A percentile compares a stretch with the other conserved stretches of the same genome.
phyloP scores from a whole-genome alignment of 2,329 filamentous ascomycete genomes.

The Clonostachys solani region DNA sequence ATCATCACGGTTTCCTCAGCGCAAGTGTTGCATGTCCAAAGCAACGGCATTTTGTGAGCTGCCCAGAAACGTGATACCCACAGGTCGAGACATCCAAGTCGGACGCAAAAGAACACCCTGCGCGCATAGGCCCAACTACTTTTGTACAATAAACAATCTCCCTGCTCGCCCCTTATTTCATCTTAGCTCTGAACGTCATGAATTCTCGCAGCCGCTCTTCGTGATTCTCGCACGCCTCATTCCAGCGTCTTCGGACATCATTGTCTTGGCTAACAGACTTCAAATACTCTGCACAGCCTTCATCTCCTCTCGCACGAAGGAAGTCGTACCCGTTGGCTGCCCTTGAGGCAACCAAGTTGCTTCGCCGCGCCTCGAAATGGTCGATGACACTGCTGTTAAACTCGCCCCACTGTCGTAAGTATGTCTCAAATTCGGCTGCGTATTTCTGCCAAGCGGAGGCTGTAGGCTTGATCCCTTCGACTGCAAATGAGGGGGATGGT shows the following conservation, averaged over 20 bases:
- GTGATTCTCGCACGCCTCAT: conserved; percentile 54
- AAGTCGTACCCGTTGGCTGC: conserved; percentile 38
- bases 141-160: no score
- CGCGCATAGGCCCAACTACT: no score
- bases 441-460: conserved; percentile 44
- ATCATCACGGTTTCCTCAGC: no score
- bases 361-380: conserved; percentile 50
- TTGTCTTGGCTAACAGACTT: conserved; percentile 61
- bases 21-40: no score
- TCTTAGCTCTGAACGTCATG: conserved; percentile 39
- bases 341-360: conserved; percentile 30
- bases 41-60: no score
- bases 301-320: conserved; percentile 33
- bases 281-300: conserved; percentile 53
- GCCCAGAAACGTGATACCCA: no score
- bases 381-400: conserved; percentile 50
- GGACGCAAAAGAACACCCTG: neutral
- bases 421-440: conserved; percentile 45
- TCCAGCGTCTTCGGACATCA: conserved; percentile 57
- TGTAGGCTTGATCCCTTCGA: conserved; percentile 38
- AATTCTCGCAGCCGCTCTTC: conserved; percentile 55
- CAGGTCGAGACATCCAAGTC: no score
- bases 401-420: conserved; percentile 42
- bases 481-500: conserved; percentile 34
- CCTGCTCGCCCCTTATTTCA: conserved; percentile 20